Evolutionary conservation across 495 filamentous ascomycete genomes (phyloP).

Genomic region (Hypoxylon lenormandii): DNA sequence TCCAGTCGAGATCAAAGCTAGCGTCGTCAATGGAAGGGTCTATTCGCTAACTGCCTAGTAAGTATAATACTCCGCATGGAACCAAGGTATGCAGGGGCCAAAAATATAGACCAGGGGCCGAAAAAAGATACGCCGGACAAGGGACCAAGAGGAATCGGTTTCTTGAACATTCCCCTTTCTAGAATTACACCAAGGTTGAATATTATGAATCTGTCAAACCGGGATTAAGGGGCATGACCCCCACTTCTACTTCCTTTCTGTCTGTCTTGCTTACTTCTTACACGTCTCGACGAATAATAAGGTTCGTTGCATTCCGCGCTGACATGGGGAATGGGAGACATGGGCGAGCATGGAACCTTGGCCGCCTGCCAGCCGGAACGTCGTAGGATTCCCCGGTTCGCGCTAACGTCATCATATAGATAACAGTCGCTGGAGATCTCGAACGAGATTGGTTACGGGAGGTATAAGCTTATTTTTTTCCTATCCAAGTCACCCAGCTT

Average conservation of each 20-base stretch:
- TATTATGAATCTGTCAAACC: neutral
- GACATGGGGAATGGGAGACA: neutral
- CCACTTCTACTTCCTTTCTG: neutral
- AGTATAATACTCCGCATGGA: neutral
- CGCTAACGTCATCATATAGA: neutral
- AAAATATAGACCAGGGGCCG: neutral
- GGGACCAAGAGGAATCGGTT: neutral
- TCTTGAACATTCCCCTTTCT: neutral
- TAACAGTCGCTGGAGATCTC: constrained; percentile 3
- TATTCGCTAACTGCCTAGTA: constrained; percentile 5
- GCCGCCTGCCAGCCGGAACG: neutral
- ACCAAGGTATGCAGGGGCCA: neutral
- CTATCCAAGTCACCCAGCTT: neutral
- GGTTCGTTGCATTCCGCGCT: constrained; percentile 5
- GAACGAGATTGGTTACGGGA: neutral
- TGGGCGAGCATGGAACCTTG: neutral
- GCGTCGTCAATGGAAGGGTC: too few relatives aligned
- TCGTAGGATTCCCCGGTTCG: neutral
- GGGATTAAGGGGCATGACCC: neutral
- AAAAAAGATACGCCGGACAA: neutral
- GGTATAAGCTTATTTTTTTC: constrained; percentile 9
- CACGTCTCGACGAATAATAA: constrained; percentile 4
- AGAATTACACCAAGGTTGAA: neutral
- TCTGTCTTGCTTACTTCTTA: constrained; percentile 1
- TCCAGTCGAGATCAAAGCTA: neutral